Base-by-base conservation (phyloP, 306 rosid genomes). In the Quercus variabilis region DNA sequence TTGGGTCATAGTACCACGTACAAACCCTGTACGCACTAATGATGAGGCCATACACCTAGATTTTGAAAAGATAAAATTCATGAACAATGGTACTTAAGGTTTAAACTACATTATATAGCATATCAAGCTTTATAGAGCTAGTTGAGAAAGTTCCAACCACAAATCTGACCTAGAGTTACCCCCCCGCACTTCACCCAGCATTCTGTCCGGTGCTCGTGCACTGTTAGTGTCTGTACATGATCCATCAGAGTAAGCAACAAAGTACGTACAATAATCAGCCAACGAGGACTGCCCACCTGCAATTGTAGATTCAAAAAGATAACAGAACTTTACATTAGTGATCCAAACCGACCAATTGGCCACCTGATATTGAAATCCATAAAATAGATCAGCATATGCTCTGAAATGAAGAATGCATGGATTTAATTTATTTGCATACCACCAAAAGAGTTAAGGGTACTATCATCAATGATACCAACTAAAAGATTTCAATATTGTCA, bases 181-280 rank as follows among this genome's bases (percentile, higher is more conserved):
- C 80, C 99, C 98, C 71, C 99, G 91, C 74, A 93, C 92, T 87
- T 96, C 99, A 83, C 99, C 99, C 78, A 96, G 81, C 98, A 96
- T 96, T 91, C 91, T 89, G 84, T 96, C 99, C 41, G 99, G 99
- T 86, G 94, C 80, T 25, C 97, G 93, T 28, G 99, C 98, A 84
- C 97, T 86, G 78, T 91, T 91, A 69, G 91, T 81, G 81, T 96
- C 97, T 41, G 98, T 96, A 83, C 99, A 96, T 52, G 99, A 96
- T 59, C 99, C 99, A 76, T 96, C 98, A 71, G 98, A 96, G 84
- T 96, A 96, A 17, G 99, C 94, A 43, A 96, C 98, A 64, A 91
- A 91, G 81, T 91, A 96, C n/a, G 99, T 93, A 83, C 99, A 96
- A 87, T 96, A 96, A 86, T 96, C 99, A 71, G 99, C 99, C 88